Conservation (phyloP, 768 basidiomycete species). For the Agaricus subrufescens region DNA sequence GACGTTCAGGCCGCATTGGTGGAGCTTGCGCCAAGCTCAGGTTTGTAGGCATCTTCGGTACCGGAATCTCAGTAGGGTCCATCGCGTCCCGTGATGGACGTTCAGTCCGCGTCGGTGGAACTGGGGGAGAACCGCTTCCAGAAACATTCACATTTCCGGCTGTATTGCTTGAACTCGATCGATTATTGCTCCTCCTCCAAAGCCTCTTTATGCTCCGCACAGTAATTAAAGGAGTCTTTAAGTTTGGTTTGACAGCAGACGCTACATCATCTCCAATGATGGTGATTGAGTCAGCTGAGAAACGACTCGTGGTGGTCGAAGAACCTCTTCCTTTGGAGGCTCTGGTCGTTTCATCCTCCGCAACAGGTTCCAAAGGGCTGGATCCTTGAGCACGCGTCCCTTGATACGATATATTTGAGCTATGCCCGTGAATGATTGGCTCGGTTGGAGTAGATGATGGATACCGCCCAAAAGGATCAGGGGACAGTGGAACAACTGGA, state of each 20-base stretch:
- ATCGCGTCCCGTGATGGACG: slow-evolving; percentile 33
- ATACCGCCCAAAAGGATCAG: slow-evolving; percentile 77
- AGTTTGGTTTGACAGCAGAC: slow-evolving; percentile 30
- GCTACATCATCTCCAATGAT: slow-evolving; percentile 28
- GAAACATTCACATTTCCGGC: slow-evolving; percentile 18
- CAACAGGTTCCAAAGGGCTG: slow-evolving; percentile 9
- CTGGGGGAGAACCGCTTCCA: slow-evolving; percentile 28
- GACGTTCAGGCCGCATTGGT: slow-evolving; percentile 30
- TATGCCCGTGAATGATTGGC: slow-evolving; percentile 15
- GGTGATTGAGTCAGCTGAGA: slow-evolving; percentile 66
- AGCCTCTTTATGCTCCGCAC: slow-evolving; percentile 71
- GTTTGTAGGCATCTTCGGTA: slow-evolving; percentile 17
- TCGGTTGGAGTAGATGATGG: slow-evolving; percentile 54
- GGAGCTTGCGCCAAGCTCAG: slow-evolving; percentile 21
- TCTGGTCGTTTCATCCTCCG: slow-evolving; percentile 9
- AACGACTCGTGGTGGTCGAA: slow-evolving; percentile 51
- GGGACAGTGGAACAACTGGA: slow-evolving; percentile 76
- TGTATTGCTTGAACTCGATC: slow-evolving; percentile 26
- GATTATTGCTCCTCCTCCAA: slow-evolving; percentile 73
- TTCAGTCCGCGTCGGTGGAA: slow-evolving; percentile 31
- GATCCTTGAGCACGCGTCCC: slow-evolving; percentile 31
- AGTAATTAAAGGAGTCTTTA: slow-evolving; percentile 57
- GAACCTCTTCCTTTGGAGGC: slow-evolving; percentile 15
- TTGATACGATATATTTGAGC: slow-evolving; percentile 28
- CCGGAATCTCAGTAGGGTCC: slow-evolving; percentile 28